Conservation (phyloP, 2,329 filamentous ascomycete species). For the Pezicula neosporulosa region DNA sequence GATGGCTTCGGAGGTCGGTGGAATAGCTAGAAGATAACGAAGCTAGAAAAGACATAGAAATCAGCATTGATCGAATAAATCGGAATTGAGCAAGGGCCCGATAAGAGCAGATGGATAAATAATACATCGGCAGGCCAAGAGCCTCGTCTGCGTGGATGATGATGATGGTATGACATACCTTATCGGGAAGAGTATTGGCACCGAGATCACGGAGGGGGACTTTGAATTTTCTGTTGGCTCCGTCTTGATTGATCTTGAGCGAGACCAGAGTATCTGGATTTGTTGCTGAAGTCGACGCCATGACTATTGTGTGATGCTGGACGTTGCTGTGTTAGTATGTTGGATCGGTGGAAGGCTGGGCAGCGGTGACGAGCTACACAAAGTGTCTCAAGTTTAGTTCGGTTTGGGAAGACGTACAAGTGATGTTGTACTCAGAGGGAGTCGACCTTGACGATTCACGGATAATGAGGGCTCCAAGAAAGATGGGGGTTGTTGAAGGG, state of each 20-base stretch:
- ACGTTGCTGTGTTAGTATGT: constrained; percentile 17
- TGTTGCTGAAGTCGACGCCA: constrained; percentile 26
- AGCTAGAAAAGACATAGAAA: constrained; percentile 48
- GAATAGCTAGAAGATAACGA: constrained; percentile 63
- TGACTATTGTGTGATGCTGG: constrained; percentile 20
- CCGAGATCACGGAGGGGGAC: constrained; percentile 82
- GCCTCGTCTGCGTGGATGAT: constrained; percentile 7
- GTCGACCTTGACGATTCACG: constrained; percentile 6
- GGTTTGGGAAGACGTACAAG: constrained; percentile 11
- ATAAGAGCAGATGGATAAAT: constrained; percentile 2
- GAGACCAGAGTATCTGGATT: constrained; percentile 71
- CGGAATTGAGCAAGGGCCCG: not conserved
- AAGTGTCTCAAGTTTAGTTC: constrained; percentile 11
- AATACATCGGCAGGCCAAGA: constrained; percentile 9
- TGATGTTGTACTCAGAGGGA: constrained; percentile 2
- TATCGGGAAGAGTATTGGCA: constrained; percentile 69
- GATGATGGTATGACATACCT: constrained; percentile 56
- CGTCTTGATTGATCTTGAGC: constrained; percentile 79
- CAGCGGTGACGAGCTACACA: constrained; percentile 21
- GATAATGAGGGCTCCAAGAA: not conserved
- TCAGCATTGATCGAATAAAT: constrained; percentile 17
- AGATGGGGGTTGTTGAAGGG: no score
- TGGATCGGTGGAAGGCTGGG: constrained; percentile 1
- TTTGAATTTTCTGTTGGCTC: constrained; percentile 79
- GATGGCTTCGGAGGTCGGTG: constrained; percentile 55